These are phyloP conservation scores for Teratosphaeria pseudoeucalypti DNA, from an alignment of 2,329 filamentous ascomycete species.

Conservation along the genomic window DNA sequence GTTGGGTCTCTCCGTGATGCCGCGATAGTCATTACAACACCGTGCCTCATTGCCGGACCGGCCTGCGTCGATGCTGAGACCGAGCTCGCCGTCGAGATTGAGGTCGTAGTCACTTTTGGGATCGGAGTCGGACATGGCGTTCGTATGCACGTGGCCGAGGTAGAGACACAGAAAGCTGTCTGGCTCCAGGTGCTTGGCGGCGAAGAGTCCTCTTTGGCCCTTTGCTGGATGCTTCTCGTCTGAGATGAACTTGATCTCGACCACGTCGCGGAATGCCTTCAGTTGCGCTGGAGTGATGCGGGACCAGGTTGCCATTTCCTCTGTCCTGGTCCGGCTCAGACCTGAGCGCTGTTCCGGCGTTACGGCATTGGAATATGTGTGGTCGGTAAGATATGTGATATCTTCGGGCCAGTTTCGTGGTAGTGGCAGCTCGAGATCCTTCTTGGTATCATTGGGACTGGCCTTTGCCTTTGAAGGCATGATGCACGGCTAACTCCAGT, in stretches of 20 bases:
- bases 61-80: constrained; percentile 39
- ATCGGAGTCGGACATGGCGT: constrained; percentile 33
- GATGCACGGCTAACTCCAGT: neutral
- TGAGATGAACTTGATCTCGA: constrained; percentile 34
- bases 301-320: constrained; percentile 14
- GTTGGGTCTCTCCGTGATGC: constrained; percentile 32
- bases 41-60: constrained; percentile 41
- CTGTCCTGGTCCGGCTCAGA: constrained; percentile 15
- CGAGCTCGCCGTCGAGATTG: constrained; percentile 39
- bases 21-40: constrained; percentile 46
- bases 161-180: constrained; percentile 41
- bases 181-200: constrained; percentile 34
- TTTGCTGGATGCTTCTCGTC: constrained; percentile 36
- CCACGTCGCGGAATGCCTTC: constrained; percentile 25
- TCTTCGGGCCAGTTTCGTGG: constrained; percentile 23
- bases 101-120: constrained; percentile 41
- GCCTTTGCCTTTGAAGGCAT: neutral
- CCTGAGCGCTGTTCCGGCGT: constrained; percentile 14
- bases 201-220: constrained; percentile 39
- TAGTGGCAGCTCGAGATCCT: neutral
- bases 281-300: constrained; percentile 14
- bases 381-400: constrained; percentile 22
- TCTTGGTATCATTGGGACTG: neutral
- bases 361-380: constrained; percentile 20
- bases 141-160: constrained; percentile 38